Evolutionary conservation across 2,329 filamentous ascomycete species (phyloP).

Genomic region (Lasiodiplodia sp.): DNA sequence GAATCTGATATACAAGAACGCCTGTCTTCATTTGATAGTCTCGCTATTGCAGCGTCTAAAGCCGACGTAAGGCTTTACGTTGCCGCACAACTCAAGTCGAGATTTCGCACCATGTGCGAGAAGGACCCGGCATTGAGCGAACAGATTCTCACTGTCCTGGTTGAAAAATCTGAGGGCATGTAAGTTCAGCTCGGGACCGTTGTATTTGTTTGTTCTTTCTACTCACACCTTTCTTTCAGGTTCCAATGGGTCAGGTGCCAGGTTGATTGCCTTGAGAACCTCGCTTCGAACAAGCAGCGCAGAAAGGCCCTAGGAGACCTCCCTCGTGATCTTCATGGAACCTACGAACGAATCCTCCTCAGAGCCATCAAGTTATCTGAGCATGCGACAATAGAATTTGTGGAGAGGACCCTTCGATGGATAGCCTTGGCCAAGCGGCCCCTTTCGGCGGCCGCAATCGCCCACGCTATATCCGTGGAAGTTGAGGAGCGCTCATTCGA

Average conservation of each 20-base stretch:
- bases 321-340: not conserved
- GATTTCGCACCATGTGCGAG: not conserved
- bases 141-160: not conserved
- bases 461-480: not conserved
- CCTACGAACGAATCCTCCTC: constrained; percentile 3
- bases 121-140: not conserved
- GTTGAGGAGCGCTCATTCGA: not conserved
- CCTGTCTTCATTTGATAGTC: not conserved
- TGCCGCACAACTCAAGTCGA: not conserved
- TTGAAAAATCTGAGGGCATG: constrained; percentile 4
- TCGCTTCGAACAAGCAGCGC: not conserved
- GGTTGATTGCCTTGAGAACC: not conserved
- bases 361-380: not conserved
- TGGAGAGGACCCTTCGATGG: not conserved
- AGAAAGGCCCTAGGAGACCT: not conserved
- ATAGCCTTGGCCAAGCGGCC: not conserved
- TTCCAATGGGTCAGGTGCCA: constrained; percentile 24
- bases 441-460: not conserved
- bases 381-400: not conserved
- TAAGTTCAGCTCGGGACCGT: not conserved
- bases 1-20: not conserved
- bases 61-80: not conserved
- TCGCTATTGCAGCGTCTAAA: not conserved
- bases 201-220: too few species aligned
- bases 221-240: not conserved